Conservation (phyloP, 2,329 filamentous ascomycete genomes). For the Cercospora sp. region DNA sequence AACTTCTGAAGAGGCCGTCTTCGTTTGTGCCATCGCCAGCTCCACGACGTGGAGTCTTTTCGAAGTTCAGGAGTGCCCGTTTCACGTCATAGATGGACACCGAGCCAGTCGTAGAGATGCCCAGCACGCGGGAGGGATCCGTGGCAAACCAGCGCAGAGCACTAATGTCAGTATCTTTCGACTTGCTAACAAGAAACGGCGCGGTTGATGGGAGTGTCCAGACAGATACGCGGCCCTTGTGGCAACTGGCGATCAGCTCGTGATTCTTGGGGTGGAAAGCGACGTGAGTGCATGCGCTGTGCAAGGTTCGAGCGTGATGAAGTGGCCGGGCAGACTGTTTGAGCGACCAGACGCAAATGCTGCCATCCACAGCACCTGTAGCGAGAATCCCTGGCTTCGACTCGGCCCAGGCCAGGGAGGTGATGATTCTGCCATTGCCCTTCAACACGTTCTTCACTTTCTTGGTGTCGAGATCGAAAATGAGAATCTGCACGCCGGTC, state of each 20-base stretch:
- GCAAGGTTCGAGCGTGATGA: slow-evolving; percentile 21
- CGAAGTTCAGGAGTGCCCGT: slow-evolving; percentile 15
- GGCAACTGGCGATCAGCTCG: slow-evolving; percentile 20
- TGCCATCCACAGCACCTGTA: slow-evolving; percentile 28
- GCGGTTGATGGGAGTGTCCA: slow-evolving; percentile 18
- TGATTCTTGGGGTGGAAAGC: slow-evolving; percentile 18
- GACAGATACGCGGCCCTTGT: slow-evolving; percentile 15
- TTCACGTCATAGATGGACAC: slow-evolving; percentile 18
- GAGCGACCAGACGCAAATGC: slow-evolving; percentile 29
- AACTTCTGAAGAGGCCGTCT: slow-evolving; percentile 26
- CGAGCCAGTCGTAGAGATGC: slow-evolving; percentile 12
- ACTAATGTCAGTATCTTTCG: slow-evolving; percentile 11
- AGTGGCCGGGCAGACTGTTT: slow-evolving; percentile 21
- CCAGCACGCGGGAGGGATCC: slow-evolving; percentile 14
- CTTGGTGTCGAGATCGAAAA: slow-evolving; percentile 26
- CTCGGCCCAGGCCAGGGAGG: slow-evolving; percentile 21
- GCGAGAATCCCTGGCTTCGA: slow-evolving; percentile 22
- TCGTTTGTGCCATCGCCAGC: slow-evolving; percentile 20
- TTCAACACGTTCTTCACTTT: slow-evolving; percentile 20
- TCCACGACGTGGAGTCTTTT: not conserved
- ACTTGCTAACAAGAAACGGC: slow-evolving; percentile 17
- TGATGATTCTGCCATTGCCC: slow-evolving; percentile 29
- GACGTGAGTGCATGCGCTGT: slow-evolving; percentile 24
- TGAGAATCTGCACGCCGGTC: slow-evolving; percentile 24
- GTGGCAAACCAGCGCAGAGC: slow-evolving; percentile 20